Evolutionary conservation across 1,284 basidiomycete genomes (phyloP).

Genomic region (Sanguinoderma infundibulare): DNA sequence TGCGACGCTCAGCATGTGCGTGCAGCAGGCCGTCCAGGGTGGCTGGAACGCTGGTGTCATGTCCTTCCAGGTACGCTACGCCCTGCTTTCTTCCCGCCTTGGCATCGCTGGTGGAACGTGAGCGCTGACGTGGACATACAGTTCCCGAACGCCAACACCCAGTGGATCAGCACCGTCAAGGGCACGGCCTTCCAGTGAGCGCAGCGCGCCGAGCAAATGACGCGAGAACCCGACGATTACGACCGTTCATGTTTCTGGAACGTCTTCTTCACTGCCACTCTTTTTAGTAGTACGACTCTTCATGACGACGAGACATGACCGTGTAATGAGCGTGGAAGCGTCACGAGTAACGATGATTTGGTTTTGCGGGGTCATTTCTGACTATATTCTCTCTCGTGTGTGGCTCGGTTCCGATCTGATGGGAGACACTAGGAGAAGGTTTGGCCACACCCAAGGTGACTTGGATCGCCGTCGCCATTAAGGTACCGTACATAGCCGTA

Average conservation of each 20-base stretch:
- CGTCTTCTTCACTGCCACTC: not conserved
- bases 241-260: not conserved
- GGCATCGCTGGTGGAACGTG: not conserved
- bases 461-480: too few relatives aligned
- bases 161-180: constrained; percentile 17
- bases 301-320: not conserved
- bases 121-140: not conserved
- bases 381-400: too few relatives aligned
- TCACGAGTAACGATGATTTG: not conserved
- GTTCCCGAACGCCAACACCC: constrained; percentile 19
- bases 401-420: too few relatives aligned
- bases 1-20: constrained; percentile 55
- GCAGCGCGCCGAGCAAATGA: constrained; percentile 3
- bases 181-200: constrained; percentile 5
- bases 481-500: too few relatives aligned
- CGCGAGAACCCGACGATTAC: constrained; percentile 3
- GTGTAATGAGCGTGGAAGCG: not conserved
- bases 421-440: too few relatives aligned
- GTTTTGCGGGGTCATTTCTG: too few relatives aligned
- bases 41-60: constrained; percentile 65
- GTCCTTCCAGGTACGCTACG: constrained; percentile 31
- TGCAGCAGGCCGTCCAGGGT: constrained; percentile 52
- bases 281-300: not conserved
- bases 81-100: too few relatives aligned
- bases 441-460: too few relatives aligned